Evolutionary conservation across 768 basidiomycete species (phyloP), one percentile per base, ranked within the genome.

Genomic region (Kwoniella heveanensis): DNA sequence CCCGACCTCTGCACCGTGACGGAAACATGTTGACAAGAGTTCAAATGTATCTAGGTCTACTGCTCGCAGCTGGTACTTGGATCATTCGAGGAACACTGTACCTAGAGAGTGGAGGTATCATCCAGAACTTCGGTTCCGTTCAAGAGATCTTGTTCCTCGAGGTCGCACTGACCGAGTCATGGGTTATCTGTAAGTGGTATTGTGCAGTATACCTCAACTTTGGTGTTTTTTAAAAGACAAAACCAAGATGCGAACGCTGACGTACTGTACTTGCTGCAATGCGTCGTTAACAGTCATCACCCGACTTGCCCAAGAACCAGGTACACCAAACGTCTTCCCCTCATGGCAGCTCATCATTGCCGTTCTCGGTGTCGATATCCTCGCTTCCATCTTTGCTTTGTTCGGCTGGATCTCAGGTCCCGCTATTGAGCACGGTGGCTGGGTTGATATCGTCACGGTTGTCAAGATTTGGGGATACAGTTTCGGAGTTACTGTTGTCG

Each of bases 121-220:
- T 83, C 27, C 81, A 84, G 70, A 83, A 84, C 66, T 84, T 68
- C 59, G 83, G 83, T 17, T 79, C 65, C 58, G 75, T 82, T n/a
- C 83, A 83, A 67, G 83, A 83, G 60, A 78, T 84, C 39, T 64
- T 84, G 29, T 84, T 84, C 79, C 75, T 84, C 22, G 81, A 84
- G 64, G 83, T 84, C 9, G 82, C 83, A 1, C 73, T 84, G 21
- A 84, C 83, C 1, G 83, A 84, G 73, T 81, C 81, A 30, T 83
- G 82, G 82, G 60, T 81, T n/a, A 79, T 80, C 50, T 80, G 72
- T 80, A 67, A 71, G 77, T 68, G 21, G 19, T 68, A 65, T 2
- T 36, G 52, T 9, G 39, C 7, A 49, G 36, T 9, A 27, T 22
- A 37, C 1, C 21, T 52, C 24, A 26, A 19, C 19, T 24, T n/a